Percentiles rank a stretch among this genome's conserved stretches.
These are phyloP conservation scores for Gilbertella persicaria DNA, from an alignment of 371 early-diverging fungal genomes.

Conservation along the genomic window DNA sequence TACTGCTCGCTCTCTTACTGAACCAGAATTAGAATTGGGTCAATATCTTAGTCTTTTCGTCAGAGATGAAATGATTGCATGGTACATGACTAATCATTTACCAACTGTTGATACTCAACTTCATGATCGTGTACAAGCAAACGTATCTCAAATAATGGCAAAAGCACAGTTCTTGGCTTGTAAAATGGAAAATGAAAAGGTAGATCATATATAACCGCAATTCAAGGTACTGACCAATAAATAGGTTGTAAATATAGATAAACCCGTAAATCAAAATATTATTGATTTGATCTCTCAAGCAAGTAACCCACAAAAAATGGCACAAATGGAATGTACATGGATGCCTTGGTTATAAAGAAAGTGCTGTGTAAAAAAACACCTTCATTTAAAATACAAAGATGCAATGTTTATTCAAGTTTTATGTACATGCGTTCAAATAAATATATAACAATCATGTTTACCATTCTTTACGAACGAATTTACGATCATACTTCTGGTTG, in stretches of 20 bases:
- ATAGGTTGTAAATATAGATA: conserved; percentile 40
- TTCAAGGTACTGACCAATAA: not conserved
- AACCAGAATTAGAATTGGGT: conserved; percentile 81
- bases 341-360: conserved; percentile 71
- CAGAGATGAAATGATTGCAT: conserved; percentile 88
- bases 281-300: conserved; percentile 90
- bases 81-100: conserved; percentile 64
- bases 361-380: not conserved
- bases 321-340: conserved; percentile 90
- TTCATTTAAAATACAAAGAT: not conserved
- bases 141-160: conserved; percentile 71
- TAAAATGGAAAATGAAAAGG: conserved; percentile 69
- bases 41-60: conserved; percentile 85
- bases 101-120: conserved; percentile 61
- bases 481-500: conserved; percentile 36
- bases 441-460: conserved; percentile 1
- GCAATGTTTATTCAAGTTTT: not conserved
- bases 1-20: conserved; percentile 74
- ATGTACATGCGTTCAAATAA: too few species aligned
- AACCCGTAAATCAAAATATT: conserved; percentile 77
- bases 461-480: conserved; percentile 31
- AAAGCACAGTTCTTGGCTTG: conserved; percentile 74
- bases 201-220: not conserved
- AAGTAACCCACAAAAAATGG: conserved; percentile 88
- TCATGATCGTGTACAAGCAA: conserved; percentile 62